These are phyloP conservation scores for Ophiognomonia clavigignenti-juglandacearum DNA, from an alignment of 2,329 filamentous ascomycete species.

Conservation along the genomic window DNA sequence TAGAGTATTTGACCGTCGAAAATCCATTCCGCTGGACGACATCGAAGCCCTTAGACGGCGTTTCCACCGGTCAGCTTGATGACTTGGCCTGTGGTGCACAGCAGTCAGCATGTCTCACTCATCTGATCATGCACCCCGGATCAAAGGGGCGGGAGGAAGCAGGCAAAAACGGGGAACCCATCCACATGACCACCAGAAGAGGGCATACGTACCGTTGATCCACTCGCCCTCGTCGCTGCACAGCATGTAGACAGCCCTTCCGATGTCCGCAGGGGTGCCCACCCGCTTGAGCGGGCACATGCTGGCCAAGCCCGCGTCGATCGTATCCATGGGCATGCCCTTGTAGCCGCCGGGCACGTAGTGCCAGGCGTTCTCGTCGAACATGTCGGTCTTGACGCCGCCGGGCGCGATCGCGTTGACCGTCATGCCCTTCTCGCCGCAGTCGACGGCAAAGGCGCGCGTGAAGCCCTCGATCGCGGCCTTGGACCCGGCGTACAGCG, in stretches of 20 bases:
- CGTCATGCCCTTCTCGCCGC: slow-evolving; percentile 62
- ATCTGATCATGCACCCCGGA: neutral
- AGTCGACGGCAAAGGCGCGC: slow-evolving; percentile 67
- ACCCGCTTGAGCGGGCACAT: slow-evolving; percentile 57
- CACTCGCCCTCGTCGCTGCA: slow-evolving; percentile 56
- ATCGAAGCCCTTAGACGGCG: slow-evolving; percentile 19
- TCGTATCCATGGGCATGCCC: slow-evolving; percentile 45
- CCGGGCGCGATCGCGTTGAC: slow-evolving; percentile 70
- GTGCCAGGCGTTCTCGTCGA: slow-evolving; percentile 63
- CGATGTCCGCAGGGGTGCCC: slow-evolving; percentile 54
- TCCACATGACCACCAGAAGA: neutral
- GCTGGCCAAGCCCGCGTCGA: slow-evolving; percentile 49
- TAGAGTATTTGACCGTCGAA: no score
- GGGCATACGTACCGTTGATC: slow-evolving; percentile 52
- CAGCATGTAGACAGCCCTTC: slow-evolving; percentile 50
- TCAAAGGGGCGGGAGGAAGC: slow-evolving; percentile 1
- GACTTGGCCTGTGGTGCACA: slow-evolving; percentile 27
- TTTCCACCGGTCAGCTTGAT: slow-evolving; percentile 35
- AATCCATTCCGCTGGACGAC: no score
- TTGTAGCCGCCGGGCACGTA: slow-evolving; percentile 54
- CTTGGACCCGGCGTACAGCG: slow-evolving; percentile 67
- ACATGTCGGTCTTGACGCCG: slow-evolving; percentile 75
- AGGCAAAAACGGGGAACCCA: neutral
- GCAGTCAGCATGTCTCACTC: slow-evolving; percentile 6
- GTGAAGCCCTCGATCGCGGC: slow-evolving; percentile 69